Conservation (phyloP, 169 alveolate species). For the Besnoitia besnoiti region DNA sequence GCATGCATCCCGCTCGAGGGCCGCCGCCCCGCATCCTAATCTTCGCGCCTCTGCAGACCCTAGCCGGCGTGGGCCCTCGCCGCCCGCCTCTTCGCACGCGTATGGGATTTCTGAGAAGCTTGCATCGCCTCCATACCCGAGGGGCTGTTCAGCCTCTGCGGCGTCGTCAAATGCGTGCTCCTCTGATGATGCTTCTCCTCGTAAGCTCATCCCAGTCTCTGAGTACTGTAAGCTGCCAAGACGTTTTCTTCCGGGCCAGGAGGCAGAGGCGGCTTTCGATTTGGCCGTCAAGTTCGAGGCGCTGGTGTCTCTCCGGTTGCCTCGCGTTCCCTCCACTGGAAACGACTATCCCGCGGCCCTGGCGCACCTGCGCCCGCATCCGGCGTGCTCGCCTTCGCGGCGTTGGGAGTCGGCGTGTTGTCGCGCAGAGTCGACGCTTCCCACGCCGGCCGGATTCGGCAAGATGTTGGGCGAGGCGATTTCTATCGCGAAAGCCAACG, state of each 20-base stretch:
- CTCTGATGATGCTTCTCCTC: not conserved
- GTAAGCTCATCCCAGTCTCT: not conserved
- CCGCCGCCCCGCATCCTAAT: not conserved
- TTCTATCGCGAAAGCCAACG: not conserved
- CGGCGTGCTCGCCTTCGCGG: too few species aligned
- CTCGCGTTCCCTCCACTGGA: not conserved
- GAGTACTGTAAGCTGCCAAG: not conserved
- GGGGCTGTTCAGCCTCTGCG: not conserved
- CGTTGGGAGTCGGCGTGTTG: too few species aligned
- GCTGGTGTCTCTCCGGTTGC: not conserved
- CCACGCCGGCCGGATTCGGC: not conserved
- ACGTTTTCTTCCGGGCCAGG: conserved; percentile 36
- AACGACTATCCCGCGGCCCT: too few species aligned
- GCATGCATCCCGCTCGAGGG: not conserved
- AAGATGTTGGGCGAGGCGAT: not conserved
- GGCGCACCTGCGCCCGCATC: too few species aligned
- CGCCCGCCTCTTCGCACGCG: not conserved
- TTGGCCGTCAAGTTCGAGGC: not conserved
- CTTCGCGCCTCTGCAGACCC: not conserved
- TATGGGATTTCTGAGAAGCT: not conserved
- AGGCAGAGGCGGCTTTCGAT: not conserved
- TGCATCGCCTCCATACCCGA: not conserved
- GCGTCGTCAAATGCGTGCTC: not conserved
- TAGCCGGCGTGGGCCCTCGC: too few species aligned
- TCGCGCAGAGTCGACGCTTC: too few species aligned